Conservation (phyloP, 192 early-diverging fungal species). For the Backusella circina region DNA sequence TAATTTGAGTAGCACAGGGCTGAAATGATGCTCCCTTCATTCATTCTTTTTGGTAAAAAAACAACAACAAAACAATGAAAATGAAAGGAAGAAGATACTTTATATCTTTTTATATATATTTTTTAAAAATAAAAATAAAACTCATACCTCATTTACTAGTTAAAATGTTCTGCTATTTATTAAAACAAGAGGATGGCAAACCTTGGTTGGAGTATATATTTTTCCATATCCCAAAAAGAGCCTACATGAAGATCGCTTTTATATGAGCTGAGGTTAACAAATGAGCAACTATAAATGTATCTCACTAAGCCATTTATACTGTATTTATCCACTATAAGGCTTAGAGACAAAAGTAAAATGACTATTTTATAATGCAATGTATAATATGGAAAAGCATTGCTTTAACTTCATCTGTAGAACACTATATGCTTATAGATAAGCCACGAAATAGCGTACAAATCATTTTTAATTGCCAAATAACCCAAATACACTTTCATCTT, state of each 20-base stretch:
- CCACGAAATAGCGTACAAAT: neutral
- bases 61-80: neutral
- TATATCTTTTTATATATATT: too few species aligned
- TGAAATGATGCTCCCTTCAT: neutral
- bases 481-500: neutral
- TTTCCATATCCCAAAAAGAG: neutral
- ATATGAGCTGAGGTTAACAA: neutral
- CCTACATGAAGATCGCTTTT: neutral
- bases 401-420: neutral
- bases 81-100: too few species aligned
- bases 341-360: neutral
- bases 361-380: neutral
- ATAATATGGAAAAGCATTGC: too few species aligned
- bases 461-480: neutral
- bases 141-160: neutral
- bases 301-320: neutral
- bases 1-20: neutral
- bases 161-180: neutral
- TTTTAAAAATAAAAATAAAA: neutral
- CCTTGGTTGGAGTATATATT: neutral
- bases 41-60: neutral
- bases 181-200: neutral
- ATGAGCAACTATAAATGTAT: neutral
- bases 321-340: neutral
- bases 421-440: neutral